Base-by-base conservation (phyloP, 73 alveolate genomes). In the Durusdinium trenchii region DNA sequence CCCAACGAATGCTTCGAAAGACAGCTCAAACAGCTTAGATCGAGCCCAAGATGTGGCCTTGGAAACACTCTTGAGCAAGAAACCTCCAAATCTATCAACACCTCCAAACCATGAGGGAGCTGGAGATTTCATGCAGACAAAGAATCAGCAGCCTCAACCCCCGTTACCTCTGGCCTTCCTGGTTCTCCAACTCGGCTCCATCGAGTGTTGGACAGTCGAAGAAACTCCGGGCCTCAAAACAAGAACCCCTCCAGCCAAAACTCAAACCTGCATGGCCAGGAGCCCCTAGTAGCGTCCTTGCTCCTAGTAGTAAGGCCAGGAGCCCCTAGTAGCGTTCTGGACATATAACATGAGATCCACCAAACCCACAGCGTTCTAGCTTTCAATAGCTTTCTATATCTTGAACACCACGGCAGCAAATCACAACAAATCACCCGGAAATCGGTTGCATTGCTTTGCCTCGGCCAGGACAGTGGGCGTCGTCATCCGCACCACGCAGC, bases 171-270 rank as follows among this genome's bases (percentile, higher is more conserved):
- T 38, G 30, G 90, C 98, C 98, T 91, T 91, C 90, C 38, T 91
- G 98, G n/a, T 91, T 91, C 57, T 91, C 98, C 90, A 91, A 35
- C 98, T 91, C 98, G 4, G 98, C 98, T 10, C 98, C 98, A 3
- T 51, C 90, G 48, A 91, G 89, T 14, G 90, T 48, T 36, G 98
- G 89, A 36, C 98, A 91, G 60, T 67, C 98, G 42, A 91, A 91
- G 98, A 91, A 91, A 60, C 71, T 78, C 61, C 98, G 30, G 67
- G 38, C 96, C 96, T 90, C 52, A 6, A 18, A 43, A 42, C 95
- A 36, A 45, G 38, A 43, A 57, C 45, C 10, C 20, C 32, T 42
- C 43, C 38, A 16, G 36, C 35, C 23, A 18, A 42, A 6, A 12
- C 79, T 6, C 35, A 18, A 64, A 64, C 10, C 38, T 64, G 79